Conservation (phyloP, 129 eudicot species). For the Glebionis coronaria region DNA sequence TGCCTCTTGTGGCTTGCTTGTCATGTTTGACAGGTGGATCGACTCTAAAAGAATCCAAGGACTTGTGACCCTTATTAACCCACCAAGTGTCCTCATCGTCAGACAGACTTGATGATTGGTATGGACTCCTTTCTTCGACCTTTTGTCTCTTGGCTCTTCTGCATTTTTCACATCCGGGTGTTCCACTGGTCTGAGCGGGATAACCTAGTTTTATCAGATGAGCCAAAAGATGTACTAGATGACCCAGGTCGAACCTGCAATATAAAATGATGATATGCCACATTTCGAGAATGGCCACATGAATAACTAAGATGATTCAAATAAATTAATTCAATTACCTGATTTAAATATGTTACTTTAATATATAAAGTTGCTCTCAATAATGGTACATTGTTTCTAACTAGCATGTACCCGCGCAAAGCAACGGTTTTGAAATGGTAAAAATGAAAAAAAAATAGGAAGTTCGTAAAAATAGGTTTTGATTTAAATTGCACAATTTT, state of each 20-base stretch:
- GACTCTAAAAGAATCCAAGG: conserved; percentile 27
- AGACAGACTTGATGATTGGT: conserved; percentile 20
- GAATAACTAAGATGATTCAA: not conserved
- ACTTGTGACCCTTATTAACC: conserved; percentile 58
- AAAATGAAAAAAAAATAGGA: too few relatives aligned
- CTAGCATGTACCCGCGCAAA: too few relatives aligned
- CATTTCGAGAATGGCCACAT: conserved; percentile 9
- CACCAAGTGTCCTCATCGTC: conserved; percentile 95
- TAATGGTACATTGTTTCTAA: conserved; percentile 91
- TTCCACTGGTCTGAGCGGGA: conserved; percentile 93
- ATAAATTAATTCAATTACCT: conserved; percentile 47
- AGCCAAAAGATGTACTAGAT: conserved; percentile 61
- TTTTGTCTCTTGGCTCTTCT: conserved; percentile 75
- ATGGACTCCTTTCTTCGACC: conserved; percentile 58
- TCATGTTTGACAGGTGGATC: conserved; percentile 69
- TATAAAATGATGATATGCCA: conserved; percentile 26
- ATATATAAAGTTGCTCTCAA: conserved; percentile 93
- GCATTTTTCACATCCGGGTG: conserved; percentile 96
- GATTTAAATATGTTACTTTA: conserved; percentile 93
- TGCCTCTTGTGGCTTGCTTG: conserved; percentile 78
- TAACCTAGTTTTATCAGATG: conserved; percentile 58
- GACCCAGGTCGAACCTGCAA: conserved; percentile 78
- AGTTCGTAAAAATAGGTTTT: too few relatives aligned
- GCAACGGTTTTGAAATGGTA: too few relatives aligned
- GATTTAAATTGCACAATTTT: too few relatives aligned